A percentile compares a stretch with the other conserved stretches of the same genome.
phyloP scores from a whole-genome alignment of 1,284 basidiomycete genomes.

The Polyporus tsugae region DNA sequence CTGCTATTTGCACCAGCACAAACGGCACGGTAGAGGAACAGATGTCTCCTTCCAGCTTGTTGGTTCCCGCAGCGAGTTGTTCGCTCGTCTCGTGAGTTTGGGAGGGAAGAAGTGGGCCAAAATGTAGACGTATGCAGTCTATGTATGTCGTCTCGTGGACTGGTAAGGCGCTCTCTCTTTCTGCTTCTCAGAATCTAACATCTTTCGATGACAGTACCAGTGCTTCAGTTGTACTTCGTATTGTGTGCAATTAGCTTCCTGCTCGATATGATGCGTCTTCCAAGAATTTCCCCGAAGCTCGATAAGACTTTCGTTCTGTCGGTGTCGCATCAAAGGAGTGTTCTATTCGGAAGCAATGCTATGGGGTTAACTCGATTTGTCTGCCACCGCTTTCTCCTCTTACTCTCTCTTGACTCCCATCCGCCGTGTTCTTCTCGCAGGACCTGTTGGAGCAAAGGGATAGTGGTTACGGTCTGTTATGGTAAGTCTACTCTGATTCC shows the following conservation, averaged over 20 bases:
- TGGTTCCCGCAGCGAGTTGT: slow-evolving; percentile 68
- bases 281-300: neutral
- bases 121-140: slow-evolving; percentile 15
- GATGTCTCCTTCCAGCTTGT: slow-evolving; percentile 69
- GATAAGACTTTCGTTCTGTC: neutral
- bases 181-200: neutral
- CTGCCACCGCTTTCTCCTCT: neutral
- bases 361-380: neutral
- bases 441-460: slow-evolving; percentile 79
- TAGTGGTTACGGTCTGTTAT: slow-evolving; percentile 82
- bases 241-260: neutral
- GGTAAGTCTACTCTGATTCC: slow-evolving; percentile 51
- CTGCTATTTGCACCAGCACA: slow-evolving; percentile 47
- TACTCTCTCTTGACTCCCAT: neutral
- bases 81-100: slow-evolving; percentile 68
- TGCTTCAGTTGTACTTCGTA: neutral
- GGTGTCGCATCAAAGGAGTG: neutral
- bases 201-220: neutral
- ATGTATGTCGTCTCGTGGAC: neutral
- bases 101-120: slow-evolving; percentile 50
- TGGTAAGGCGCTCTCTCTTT: neutral
- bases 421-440: slow-evolving; percentile 76
- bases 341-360: neutral
- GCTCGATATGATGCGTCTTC: neutral
- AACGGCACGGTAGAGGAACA: slow-evolving; percentile 43